Conservation (phyloP, 2,329 filamentous ascomycete species). For the Claviceps arundinis region DNA sequence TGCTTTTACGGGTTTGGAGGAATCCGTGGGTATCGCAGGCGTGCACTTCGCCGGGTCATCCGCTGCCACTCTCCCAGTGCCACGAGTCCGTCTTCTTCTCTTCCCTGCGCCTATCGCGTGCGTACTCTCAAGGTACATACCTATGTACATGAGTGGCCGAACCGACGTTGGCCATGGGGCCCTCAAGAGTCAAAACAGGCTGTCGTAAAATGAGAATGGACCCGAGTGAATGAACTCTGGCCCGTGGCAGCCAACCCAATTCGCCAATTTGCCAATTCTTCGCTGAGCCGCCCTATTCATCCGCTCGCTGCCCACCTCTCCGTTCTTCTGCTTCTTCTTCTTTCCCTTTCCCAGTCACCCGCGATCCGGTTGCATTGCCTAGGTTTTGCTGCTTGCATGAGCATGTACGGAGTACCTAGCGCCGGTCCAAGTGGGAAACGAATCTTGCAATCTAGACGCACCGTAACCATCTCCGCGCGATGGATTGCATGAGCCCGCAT, state of each 20-base stretch:
- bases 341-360: background rate
- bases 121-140: too few species aligned
- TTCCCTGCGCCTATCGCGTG: too few species aligned
- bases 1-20: too few species aligned
- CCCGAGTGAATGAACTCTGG: background rate
- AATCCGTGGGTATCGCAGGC: background rate
- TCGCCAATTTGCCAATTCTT: background rate
- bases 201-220: slow-evolving; percentile 2
- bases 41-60: too few species aligned
- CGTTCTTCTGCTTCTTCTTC: background rate
- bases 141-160: background rate
- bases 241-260: background rate
- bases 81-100: too few species aligned
- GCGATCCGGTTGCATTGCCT: background rate
- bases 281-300: background rate
- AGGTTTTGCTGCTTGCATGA: too few species aligned
- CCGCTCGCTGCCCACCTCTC: background rate
- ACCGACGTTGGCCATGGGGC: background rate
- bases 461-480: background rate
- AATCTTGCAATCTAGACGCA: background rate
- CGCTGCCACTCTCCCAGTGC: too few species aligned
- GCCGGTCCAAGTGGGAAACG: background rate
- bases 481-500: background rate
- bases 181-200: background rate
- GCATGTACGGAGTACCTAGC: background rate